Conservation (phyloP, 108 stramenopile genomes). For the Schizochytrium sp. region DNA sequence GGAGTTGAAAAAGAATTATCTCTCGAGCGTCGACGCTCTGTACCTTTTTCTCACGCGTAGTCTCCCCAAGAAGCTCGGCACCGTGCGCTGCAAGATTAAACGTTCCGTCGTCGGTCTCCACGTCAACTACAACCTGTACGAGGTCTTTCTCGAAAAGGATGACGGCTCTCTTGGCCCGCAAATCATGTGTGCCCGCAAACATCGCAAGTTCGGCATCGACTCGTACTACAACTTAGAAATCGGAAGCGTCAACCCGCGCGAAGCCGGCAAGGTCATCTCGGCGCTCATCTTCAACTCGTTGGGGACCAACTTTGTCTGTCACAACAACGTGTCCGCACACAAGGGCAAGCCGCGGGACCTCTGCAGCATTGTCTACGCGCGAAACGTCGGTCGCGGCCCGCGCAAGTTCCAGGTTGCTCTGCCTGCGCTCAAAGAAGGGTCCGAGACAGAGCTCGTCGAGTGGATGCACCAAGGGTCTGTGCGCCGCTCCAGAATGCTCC, state of each 20-base stretch:
- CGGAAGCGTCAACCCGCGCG: constrained; percentile 50
- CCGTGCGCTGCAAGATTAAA: constrained; percentile 66
- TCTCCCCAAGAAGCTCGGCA: constrained; percentile 54
- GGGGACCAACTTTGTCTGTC: constrained; percentile 51
- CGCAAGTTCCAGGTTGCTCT: constrained; percentile 70
- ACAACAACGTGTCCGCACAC: constrained; percentile 30
- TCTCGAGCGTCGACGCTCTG: constrained; percentile 28
- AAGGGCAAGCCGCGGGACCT: constrained; percentile 50
- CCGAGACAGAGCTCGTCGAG: constrained; percentile 2
- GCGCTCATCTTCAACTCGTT: constrained; percentile 70
- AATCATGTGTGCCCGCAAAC: constrained; percentile 67
- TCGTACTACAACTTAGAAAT: not conserved
- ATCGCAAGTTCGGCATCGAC: constrained; percentile 47
- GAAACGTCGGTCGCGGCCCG: constrained; percentile 67
- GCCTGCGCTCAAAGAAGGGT: constrained; percentile 21
- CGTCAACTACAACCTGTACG: constrained; percentile 69
- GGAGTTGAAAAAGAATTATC: not conserved
- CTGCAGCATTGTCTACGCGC: constrained; percentile 62
- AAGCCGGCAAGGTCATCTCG: constrained; percentile 70
- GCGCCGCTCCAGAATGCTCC: not conserved
- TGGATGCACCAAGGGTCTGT: constrained; percentile 13
- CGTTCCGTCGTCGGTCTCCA: constrained; percentile 62
- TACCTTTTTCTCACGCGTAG: constrained; percentile 57
- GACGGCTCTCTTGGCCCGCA: constrained; percentile 53
- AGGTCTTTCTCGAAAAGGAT: constrained; percentile 59